Base-by-base conservation (phyloP, 2,329 filamentous ascomycete species). In the Penicillium corylophilum region DNA sequence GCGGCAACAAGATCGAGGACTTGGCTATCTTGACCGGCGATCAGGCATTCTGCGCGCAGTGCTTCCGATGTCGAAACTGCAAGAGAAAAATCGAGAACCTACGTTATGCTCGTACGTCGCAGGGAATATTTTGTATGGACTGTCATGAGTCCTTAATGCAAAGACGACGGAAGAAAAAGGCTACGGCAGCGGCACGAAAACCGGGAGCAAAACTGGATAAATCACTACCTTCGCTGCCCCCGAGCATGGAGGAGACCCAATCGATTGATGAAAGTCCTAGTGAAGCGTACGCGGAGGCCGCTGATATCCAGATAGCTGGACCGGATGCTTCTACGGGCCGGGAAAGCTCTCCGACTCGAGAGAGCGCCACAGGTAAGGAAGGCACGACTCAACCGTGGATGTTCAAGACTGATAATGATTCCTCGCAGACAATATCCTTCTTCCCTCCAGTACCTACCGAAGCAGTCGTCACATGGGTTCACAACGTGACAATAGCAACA, bases 61-160 rank as follows among this genome's bases (percentile, higher is more conserved):
- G 94, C 76, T 99, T 99, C 77, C 85, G 92, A 65, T 99, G 94
- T 76, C 84, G 94, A 64, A 99, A 97, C 72, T 99, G 94, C 80
- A 99, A 97, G 79, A 86, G 89, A 70, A 96, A 96, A 78, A 99
- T 99, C 55, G 94, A 99, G 74, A 99, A 99, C 71, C 80, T 99
- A 59, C 87, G 93, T 71, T 99, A 97, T 83, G 94, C 94, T 48
- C 86, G 94, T 67, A 99, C 94, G 1, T 96, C 93, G 7, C 94
- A 97, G 73, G 94, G 94, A 54, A 99, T 99, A 64, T 97, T 99
- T 70, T 99, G 94, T 77, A 99, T 99, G 94, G 91, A 87, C 67
- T 99, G 94, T 71, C 94, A 99, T 69, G 94, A 99, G 74, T 94
- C 90, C 24, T 76, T 99, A 47, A 97, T 97, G 91, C 90, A 93